A percentile compares a stretch with the other conserved stretches of the same genome.
Conservation (phyloP, 2,329 filamentous ascomycete species). For the Xylariaceae sp. region DNA sequence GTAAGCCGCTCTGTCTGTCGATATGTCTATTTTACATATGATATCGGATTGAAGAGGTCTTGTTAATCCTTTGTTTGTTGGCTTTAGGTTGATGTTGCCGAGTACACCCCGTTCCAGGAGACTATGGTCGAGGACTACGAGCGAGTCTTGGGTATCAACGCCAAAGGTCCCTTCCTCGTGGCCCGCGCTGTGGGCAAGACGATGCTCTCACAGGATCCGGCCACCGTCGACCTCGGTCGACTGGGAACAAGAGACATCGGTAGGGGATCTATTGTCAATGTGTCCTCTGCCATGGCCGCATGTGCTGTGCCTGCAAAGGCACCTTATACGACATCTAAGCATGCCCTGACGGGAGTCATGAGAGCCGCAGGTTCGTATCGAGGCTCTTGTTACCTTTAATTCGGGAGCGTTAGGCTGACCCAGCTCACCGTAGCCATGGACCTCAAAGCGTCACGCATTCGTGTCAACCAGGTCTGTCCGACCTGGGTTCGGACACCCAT, state of each 20-base stretch:
- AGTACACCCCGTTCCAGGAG: conserved; percentile 21
- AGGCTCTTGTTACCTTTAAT: background rate
- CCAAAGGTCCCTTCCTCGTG: conserved; percentile 18
- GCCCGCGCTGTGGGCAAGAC: conserved; percentile 13
- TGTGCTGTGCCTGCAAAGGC: conserved; percentile 16
- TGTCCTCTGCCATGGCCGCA: conserved; percentile 23
- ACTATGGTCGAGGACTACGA: conserved; percentile 20
- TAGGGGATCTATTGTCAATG: conserved; percentile 30
- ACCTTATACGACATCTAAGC: conserved; percentile 25
- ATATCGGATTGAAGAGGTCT: background rate
- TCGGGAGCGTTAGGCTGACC: background rate
- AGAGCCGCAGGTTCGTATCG: conserved; percentile 13
- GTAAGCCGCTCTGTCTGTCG: conserved; percentile 3
- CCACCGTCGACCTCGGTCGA: conserved; percentile 10
- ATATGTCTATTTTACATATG: no score
- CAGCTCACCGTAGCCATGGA: conserved; percentile 13
- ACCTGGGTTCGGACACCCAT: conserved; percentile 19
- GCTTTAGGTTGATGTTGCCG: conserved; percentile 16
- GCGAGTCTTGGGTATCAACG: conserved; percentile 20
- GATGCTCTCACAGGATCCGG: conserved; percentile 19
- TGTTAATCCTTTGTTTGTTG: background rate
- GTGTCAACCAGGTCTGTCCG: conserved; percentile 19
- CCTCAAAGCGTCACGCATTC: conserved; percentile 15
- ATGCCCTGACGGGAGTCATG: conserved; percentile 24
- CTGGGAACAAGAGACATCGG: conserved; percentile 16